Base-by-base conservation (phyloP, 129 eudicot genomes). In the Tanacetum coccineum region DNA sequence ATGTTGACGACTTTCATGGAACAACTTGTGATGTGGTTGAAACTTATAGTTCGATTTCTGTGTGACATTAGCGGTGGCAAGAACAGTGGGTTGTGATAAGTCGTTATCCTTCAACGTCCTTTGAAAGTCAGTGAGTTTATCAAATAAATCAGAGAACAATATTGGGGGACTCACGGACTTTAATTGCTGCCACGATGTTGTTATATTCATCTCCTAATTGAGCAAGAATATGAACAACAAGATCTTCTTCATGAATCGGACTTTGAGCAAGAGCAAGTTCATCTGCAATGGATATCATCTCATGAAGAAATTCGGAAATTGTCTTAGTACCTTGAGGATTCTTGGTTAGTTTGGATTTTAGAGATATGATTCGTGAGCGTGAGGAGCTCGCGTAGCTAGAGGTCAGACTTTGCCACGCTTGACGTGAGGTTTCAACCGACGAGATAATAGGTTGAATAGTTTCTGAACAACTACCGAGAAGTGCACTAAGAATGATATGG, bases 111-210 rank as follows among this genome's bases (percentile, higher is more conserved):
- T 47, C 3, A 67, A 28, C 10, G 28, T 18, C 15, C 51, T 10
- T 15, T 67, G 51, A 40, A 22, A 52, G 42, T 67, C 51, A 4
- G 25, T 4, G 0, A 51, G 49, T 67, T 67, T 67, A 49, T 51
- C 50, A 17, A 47, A 49, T 30, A 67, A 30, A 6, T 52, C 61
- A 2, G 26, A 6, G 25, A 26, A 67, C 39, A 48, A 49, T 6
- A 67, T 9, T 6, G 70, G 39, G 9, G 4, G 18, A 15, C 18
- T 45, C 39, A 0, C 56, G 26, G 1, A 48, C 70, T 15, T 21
- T 64, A 3, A 64, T 64, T 3, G 70, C 70, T 4, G 55, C 56
- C 5, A 14, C 52, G 1, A 10, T 47, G 52, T 11, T 47, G 15
- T 47, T 47, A 4, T 11, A 12, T 47, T 47, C 52, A 12, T 47